These are phyloP conservation scores for Collariella sp. DNA, from an alignment of 495 filamentous ascomycete genomes.

Conservation along the genomic window DNA sequence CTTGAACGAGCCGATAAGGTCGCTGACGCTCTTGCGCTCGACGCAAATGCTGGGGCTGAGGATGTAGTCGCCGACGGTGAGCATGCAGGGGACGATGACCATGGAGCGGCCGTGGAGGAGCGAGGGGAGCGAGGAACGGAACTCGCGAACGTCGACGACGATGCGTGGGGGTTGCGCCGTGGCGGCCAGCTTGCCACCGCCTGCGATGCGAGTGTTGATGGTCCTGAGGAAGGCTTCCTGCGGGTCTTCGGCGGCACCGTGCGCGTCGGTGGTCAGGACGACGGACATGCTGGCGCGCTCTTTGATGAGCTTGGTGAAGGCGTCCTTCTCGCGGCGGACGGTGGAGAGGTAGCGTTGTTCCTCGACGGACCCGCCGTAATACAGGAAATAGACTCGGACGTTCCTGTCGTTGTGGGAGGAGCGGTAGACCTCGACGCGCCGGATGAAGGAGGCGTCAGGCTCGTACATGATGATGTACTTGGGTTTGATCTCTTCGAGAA, in stretches of 20 bases:
- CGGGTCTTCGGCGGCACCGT: slow-evolving; percentile 65
- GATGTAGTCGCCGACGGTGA: slow-evolving; percentile 96
- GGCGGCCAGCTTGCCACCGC: slow-evolving; percentile 78
- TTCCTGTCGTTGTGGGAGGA: slow-evolving; percentile 85
- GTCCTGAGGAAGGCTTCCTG: slow-evolving; percentile 92
- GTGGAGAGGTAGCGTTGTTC: slow-evolving; percentile 89
- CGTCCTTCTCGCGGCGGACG: slow-evolving; percentile 86
- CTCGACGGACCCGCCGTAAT: slow-evolving; percentile 89
- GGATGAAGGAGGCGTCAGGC: slow-evolving; percentile 90
- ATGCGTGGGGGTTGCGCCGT: slow-evolving; percentile 88
- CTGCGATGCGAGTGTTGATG: slow-evolving; percentile 92
- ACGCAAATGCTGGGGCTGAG: slow-evolving; percentile 83
- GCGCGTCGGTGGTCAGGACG: slow-evolving; percentile 63
- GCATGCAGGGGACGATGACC: slow-evolving; percentile 80
- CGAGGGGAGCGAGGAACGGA: slow-evolving; percentile 85
- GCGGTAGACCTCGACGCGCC: slow-evolving; percentile 89
- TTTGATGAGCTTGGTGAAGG: slow-evolving; percentile 85
- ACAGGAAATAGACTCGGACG: slow-evolving; percentile 90
- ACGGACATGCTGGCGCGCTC: slow-evolving; percentile 90
- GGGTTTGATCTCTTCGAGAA: slow-evolving; percentile 86
- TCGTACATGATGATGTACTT: slow-evolving; percentile 98
- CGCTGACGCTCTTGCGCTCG: slow-evolving; percentile 86
- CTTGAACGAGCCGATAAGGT: slow-evolving; percentile 83
- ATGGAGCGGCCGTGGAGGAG: slow-evolving; percentile 81
- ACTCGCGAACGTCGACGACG: slow-evolving; percentile 92